Conservation (phyloP, 805 yeast species). For the Nakazawaea laoshanensis region DNA sequence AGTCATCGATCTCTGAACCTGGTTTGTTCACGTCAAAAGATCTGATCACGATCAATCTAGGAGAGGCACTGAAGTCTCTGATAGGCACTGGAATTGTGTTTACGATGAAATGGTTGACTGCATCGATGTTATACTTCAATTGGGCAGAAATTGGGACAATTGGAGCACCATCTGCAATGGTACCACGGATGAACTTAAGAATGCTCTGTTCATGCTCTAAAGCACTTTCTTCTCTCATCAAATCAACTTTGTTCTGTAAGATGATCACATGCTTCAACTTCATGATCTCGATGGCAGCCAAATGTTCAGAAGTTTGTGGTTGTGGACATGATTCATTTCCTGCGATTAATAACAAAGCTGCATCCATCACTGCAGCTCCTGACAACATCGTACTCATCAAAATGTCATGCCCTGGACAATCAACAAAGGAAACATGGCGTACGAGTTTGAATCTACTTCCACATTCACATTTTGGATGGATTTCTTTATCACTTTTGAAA, state of each 20-base stretch:
- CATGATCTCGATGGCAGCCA: conserved; percentile 99
- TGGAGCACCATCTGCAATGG: conserved; percentile 98
- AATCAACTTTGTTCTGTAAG: conserved; percentile 95
- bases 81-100: conserved; percentile 93
- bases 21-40: conserved; percentile 99
- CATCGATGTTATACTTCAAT: conserved; percentile 96
- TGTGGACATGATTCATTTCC: conserved; percentile 99
- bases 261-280: conserved; percentile 93
- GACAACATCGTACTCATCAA: conserved; percentile 99
- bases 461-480: conserved; percentile 87
- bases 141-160: conserved; percentile 98
- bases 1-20: conserved; percentile 93
- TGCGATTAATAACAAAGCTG: conserved; percentile 90
- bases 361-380: conserved; percentile 99
- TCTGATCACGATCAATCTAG: conserved; percentile 93
- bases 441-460: conserved; percentile 81
- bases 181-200: conserved; percentile 88
- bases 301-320: conserved; percentile 98
- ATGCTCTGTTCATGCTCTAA: conserved; percentile 92
- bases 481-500: conserved; percentile 90
- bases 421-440: conserved; percentile 97
- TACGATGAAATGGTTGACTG: conserved; percentile 93
- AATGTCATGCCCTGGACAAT: conserved; percentile 99
- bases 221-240: conserved; percentile 96
- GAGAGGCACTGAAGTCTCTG: conserved; percentile 90